Percentiles rank a stretch among this genome's conserved stretches.
phyloP scores from a whole-genome alignment of 139 green algal genomes.

The Volvox africanus region DNA sequence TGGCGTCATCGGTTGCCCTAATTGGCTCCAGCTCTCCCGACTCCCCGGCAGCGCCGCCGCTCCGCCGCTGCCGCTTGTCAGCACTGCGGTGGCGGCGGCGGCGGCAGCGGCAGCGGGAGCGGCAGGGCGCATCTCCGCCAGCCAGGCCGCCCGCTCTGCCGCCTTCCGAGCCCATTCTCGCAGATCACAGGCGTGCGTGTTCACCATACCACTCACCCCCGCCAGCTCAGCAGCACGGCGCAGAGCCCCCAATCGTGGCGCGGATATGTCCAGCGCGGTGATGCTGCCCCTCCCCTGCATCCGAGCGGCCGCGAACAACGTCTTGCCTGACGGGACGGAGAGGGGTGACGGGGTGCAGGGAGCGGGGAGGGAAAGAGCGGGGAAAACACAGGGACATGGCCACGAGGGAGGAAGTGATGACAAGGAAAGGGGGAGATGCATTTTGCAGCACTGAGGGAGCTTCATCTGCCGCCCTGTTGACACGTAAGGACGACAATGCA shows the following conservation, averaged over 20 bases:
- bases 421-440: too few relatives aligned
- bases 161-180: conserved; percentile 28
- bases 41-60: neutral
- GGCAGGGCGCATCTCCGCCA: neutral
- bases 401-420: too few relatives aligned
- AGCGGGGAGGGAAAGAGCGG: neutral
- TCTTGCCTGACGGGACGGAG: conserved; percentile 73
- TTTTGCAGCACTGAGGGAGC: too few relatives aligned
- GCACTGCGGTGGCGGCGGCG: too few relatives aligned
- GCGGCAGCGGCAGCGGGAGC: neutral
- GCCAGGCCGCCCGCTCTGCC: conserved; percentile 3
- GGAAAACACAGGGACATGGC: too few relatives aligned
- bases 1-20: neutral
- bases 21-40: neutral
- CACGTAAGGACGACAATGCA: too few relatives aligned
- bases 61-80: neutral
- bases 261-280: conserved; percentile 68
- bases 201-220: conserved; percentile 44
- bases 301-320: conserved; percentile 80
- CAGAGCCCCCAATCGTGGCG: conserved; percentile 57
- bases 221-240: conserved; percentile 35
- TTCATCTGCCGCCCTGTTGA: too few relatives aligned
- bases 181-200: conserved; percentile 52
- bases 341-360: neutral
- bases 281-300: conserved; percentile 53